Base-by-base conservation (phyloP, 2,329 filamentous ascomycete genomes). In the Paracoccidioides lutzii region DNA sequence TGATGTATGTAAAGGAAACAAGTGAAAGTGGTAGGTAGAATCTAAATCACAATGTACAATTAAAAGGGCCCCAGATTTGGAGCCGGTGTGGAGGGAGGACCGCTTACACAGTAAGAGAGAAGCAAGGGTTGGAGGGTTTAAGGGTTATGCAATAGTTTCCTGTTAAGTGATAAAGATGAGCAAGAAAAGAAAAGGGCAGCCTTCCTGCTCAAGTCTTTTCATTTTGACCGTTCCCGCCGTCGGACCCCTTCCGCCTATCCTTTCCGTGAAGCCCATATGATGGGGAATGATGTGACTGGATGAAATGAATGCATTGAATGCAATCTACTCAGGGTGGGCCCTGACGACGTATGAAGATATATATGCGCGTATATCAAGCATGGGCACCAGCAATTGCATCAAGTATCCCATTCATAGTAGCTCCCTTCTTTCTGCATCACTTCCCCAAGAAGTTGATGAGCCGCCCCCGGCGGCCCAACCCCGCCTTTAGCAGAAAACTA, bases 401-500 rank as follows among this genome's bases (percentile, higher is more conserved):
- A 9, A 12, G 3, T 4, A 9, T 12, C 30, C 43, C 43, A 6
- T 5, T 9, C n/a, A 45, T 22, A 22, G 22, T 22, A 22, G 22
- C 1, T 22, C 22, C 22, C 22, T 38, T 38, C 37, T 38, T 38
- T 38, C 30, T 45, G 9, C 45, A 30, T 22, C 33, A 14, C 45
- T 49, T 15, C 45, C 45, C 14, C 33, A 49, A 14, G 45, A 2
- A 8, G n/a, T 15, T 5, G n/a, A 5, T 22, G 22, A 22, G 22
- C 22, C 22, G 22, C 22, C 22, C 22, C 22, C 22, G 22, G 22
- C 22, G 22, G 22, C 22, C 22, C 22, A 22, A 1, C 22, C 22
- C 22, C 22, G 22, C 22, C 22, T 22, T 22, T 22, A 22, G 22
- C 22, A 22, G 22, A 22, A 22, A 22, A 22, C 22, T 22, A 88